A percentile compares a stretch with the other conserved stretches of the same genome.
Conservation (phyloP, 139 green algal species). For the Pseudopediastrum boryanum region DNA sequence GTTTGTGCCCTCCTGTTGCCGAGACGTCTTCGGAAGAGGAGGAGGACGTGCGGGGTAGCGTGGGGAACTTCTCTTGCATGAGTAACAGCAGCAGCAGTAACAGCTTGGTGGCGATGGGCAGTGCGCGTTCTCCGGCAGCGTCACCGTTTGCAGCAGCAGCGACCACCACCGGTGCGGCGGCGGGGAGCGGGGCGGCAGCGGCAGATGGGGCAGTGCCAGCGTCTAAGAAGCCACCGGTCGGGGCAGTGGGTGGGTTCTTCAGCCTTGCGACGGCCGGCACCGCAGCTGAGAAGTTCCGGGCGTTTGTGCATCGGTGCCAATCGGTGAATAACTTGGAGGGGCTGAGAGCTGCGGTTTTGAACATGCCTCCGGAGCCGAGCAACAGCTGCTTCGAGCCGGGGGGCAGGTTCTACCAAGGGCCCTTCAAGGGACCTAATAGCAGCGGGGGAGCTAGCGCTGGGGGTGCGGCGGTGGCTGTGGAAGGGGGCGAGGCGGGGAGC, state of each 20-base stretch:
- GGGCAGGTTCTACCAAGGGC: constrained; percentile 16
- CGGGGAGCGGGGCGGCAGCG: constrained; percentile 9
- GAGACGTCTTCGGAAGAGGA: no score
- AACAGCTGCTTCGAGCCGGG: constrained; percentile 41
- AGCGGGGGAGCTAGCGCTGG: no score
- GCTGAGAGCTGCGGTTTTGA: constrained; percentile 14
- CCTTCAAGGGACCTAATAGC: no score
- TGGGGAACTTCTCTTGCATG: no score
- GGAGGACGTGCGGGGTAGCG: no score
- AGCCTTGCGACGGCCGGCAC: neutral
- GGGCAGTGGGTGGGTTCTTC: neutral
- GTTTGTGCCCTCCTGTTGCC: no score
- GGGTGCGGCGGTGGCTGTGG: no score
- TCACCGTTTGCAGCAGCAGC: neutral
- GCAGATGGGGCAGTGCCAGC: neutral
- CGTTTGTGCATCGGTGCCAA: constrained; percentile 38
- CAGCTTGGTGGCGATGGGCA: no score
- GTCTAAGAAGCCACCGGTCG: neutral
- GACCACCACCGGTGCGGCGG: neutral
- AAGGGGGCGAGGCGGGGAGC: no score
- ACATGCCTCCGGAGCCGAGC: constrained; percentile 27
- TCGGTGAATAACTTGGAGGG: constrained; percentile 29
- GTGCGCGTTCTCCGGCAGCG: no score
- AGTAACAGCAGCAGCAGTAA: no score
- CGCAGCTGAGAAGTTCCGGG: constrained; percentile 31